Percentiles rank a stretch among this genome's conserved stretches.
phyloP scores from a whole-genome alignment of 495 filamentous ascomycete species.

The Massariosphaeria phaeospora region DNA sequence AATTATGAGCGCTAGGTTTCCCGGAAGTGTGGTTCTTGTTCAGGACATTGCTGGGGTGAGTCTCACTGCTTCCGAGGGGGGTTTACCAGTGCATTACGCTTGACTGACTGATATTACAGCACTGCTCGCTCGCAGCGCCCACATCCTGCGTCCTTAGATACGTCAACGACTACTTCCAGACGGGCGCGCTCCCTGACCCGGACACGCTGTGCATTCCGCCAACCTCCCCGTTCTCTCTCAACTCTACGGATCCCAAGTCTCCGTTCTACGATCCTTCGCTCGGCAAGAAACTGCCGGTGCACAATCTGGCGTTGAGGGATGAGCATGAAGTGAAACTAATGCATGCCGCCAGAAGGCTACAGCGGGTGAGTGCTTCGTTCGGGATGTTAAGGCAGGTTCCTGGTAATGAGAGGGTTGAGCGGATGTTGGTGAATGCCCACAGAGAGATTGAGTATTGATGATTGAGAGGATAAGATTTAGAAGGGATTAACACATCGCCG shows the following conservation, averaged over 20 bases:
- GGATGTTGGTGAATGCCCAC: no score
- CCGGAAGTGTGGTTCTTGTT: conserved; percentile 50
- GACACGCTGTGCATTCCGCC: conserved; percentile 30
- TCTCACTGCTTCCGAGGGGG: neutral
- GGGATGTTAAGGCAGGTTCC: no score
- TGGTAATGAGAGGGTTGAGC: no score
- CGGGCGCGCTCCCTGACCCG: conserved; percentile 31
- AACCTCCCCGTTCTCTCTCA: conserved; percentile 8
- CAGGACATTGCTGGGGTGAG: conserved; percentile 51
- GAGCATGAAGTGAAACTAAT: neutral
- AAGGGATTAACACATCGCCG: no score
- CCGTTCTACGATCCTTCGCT: conserved; percentile 11
- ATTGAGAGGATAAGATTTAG: no score
- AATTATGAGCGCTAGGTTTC: conserved; percentile 49
- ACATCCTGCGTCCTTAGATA: conserved; percentile 33
- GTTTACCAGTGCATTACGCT: neutral
- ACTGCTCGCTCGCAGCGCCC: conserved; percentile 32
- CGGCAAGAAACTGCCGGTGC: neutral
- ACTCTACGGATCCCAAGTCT: conserved; percentile 17
- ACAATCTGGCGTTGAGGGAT: neutral
- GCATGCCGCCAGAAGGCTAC: neutral
- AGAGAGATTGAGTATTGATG: no score
- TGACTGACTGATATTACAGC: conserved; percentile 10
- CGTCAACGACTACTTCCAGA: conserved; percentile 38
- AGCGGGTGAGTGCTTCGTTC: no score